Evolutionary conservation across 768 basidiomycete genomes (phyloP).

Genomic region (Trichaptum fuscoviolaceum): DNA sequence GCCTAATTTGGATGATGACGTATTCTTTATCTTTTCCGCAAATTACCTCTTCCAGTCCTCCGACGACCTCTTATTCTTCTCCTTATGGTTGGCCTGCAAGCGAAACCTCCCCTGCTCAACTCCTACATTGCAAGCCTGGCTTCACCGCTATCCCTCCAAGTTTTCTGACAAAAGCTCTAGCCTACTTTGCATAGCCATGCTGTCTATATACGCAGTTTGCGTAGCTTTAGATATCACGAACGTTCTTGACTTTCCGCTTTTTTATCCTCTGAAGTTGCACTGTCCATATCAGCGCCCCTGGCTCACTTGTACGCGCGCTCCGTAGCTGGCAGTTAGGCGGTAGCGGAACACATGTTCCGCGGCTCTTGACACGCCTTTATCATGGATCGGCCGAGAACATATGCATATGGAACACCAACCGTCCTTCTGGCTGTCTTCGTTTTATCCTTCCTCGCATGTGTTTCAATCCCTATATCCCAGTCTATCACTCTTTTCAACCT

Average conservation of each 20-base stretch:
- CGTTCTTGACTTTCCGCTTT: neutral
- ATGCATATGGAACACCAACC: neutral
- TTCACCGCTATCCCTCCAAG: neutral
- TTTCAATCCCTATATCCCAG: slow-evolving; percentile 3
- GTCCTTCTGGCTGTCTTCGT: neutral
- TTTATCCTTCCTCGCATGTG: neutral
- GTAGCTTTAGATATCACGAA: neutral
- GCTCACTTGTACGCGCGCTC: neutral
- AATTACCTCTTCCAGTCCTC: neutral
- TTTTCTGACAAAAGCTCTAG: neutral
- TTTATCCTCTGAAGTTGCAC: neutral
- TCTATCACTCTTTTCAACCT: neutral
- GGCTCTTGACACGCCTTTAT: neutral
- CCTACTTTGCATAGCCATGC: neutral
- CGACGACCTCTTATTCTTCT: neutral
- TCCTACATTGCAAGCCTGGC: neutral
- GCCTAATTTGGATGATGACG: neutral
- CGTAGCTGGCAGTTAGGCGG: neutral
- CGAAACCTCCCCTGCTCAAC: neutral
- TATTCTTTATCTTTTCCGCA: neutral
- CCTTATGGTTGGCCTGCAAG: neutral
- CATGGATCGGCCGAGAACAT: neutral
- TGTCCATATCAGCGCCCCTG: neutral
- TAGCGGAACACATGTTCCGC: neutral
- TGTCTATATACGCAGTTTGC: neutral